A percentile compares a stretch with the other conserved stretches of the same genome.
Evolutionary conservation across 768 basidiomycete species (phyloP).

Genomic region (Gymnopilus dilepis): DNA sequence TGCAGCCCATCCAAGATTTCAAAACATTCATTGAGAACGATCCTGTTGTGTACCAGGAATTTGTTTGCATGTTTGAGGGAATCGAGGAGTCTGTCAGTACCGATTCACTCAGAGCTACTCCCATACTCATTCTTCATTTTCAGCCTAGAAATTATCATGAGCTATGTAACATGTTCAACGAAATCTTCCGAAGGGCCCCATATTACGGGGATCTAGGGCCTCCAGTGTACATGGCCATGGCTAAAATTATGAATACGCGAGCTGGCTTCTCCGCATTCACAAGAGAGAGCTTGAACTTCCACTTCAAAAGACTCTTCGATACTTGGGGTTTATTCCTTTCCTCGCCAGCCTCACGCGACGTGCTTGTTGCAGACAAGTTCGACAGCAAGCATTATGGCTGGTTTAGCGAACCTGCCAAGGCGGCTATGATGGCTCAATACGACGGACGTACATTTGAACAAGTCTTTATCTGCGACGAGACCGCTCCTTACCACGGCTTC

Average conservation of each 20-base stretch:
- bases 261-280: conserved; percentile 12
- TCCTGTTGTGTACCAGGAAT: neutral
- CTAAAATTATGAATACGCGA: conserved; percentile 9
- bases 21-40: conserved; percentile 11
- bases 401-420: conserved; percentile 9
- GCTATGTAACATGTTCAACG: conserved; percentile 12
- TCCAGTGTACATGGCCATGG: conserved; percentile 15
- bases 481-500: conserved; percentile 7
- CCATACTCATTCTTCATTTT: neutral
- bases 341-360: neutral
- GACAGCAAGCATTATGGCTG: neutral
- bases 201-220: conserved; percentile 11
- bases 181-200: conserved; percentile 8
- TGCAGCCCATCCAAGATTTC: conserved; percentile 12
- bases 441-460: conserved; percentile 2
- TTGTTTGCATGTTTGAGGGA: conserved; percentile 11
- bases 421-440: conserved; percentile 6
- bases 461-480: conserved; percentile 5
- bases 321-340: conserved; percentile 6
- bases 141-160: conserved; percentile 8
- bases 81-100: conserved; percentile 4
- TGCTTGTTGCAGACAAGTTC: neutral
- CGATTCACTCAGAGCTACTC: neutral
- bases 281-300: conserved; percentile 2
- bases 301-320: conserved; percentile 15